Percentiles rank a stretch among this genome's conserved stretches.
phyloP scores from a whole-genome alignment of 805 yeast species.

The Wickerhamiella galacta region DNA sequence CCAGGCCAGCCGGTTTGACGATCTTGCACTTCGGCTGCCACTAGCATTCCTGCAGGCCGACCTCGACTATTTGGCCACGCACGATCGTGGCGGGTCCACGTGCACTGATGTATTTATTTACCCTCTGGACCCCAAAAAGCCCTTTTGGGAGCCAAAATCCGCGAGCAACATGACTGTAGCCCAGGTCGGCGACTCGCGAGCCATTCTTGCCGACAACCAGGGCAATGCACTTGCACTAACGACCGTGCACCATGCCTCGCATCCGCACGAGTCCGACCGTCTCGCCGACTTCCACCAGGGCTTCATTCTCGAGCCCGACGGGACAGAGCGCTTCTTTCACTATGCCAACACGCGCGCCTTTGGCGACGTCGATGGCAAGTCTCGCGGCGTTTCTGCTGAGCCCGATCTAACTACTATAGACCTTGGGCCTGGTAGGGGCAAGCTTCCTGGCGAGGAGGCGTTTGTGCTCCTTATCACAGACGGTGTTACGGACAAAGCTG shows the following conservation, averaged over 20 bases:
- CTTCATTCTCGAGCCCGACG: slow-evolving; percentile 73
- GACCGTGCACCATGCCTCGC: slow-evolving; percentile 71
- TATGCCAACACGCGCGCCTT: slow-evolving; percentile 88
- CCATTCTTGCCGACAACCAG: slow-evolving; percentile 61
- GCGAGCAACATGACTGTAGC: slow-evolving; percentile 57
- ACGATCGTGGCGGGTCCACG: slow-evolving; percentile 40
- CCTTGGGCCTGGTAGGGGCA: slow-evolving; percentile 11
- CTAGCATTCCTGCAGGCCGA: slow-evolving; percentile 52
- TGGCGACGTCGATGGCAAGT: slow-evolving; percentile 73
- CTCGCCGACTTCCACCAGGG: slow-evolving; percentile 47
- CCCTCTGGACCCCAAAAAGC: slow-evolving; percentile 23
- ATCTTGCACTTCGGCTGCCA: slow-evolving; percentile 43
- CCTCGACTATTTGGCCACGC: slow-evolving; percentile 29
- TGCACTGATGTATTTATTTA: slow-evolving; percentile 50
- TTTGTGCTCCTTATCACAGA: slow-evolving; percentile 72
- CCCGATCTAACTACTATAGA: slow-evolving; percentile 46
- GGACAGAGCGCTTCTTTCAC: slow-evolving; percentile 68
- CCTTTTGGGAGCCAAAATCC: slow-evolving; percentile 48
- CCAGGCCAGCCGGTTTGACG: slow-evolving; percentile 27
- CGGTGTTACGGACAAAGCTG: slow-evolving; percentile 65
- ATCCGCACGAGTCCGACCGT: slow-evolving; percentile 60
- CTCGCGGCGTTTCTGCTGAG: slow-evolving; percentile 77
- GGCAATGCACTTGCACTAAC: slow-evolving; percentile 74
- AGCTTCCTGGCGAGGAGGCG: slow-evolving; percentile 69
- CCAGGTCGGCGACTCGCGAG: slow-evolving; percentile 86